Base-by-base conservation (phyloP, 2,329 filamentous ascomycete genomes). In the Fusarium poae region DNA sequence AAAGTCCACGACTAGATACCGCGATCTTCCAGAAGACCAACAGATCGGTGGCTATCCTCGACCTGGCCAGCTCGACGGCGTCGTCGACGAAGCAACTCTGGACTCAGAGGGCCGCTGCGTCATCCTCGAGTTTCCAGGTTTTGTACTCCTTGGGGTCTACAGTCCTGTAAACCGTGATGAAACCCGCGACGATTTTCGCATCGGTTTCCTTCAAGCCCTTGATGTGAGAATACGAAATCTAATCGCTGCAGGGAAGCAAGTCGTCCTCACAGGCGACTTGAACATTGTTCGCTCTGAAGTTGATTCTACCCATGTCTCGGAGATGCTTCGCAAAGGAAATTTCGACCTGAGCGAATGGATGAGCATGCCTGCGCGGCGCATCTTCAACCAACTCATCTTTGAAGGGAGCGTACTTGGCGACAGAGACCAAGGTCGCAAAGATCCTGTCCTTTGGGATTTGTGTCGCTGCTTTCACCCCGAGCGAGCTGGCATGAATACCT, bases 101-200 rank as follows among this genome's bases (percentile, higher is more conserved):
- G 96, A 99, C 77, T 92, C 92, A 0, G 96, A 99, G 82, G 96
- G 96, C 1, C 91, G 96, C 48, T 97, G 94, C 72, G 89, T 98
- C 10, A 85, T 97, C 43, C 84, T 99, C 5, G 96, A 98, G 76
- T 98, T 99, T 72, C 93, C 94, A 0, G 94, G 93, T 5, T 98
- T 99, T 77, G 93, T 99, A 6, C 86, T 99, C 18, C 87, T 99
- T 51, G 96, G 95, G 6, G 91, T 97, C 3, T 98, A 99, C 80
- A 93, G 92, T 72, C 96, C 96, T 13, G 96, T 95, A 23, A 94
- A 92, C 73, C 89, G 94, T 61, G 94, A 97, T 73, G 93, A 96
- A 65, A 88, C 88, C 5, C 88, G 96, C 27, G 91, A 94, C 71
- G 89, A 92, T 67, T 99, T 97, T 75, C 90, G 95, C 16, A 83